These are phyloP conservation scores for Phytophthora megakarya DNA, from an alignment of 352 stramenopile species.

Conservation along the genomic window DNA sequence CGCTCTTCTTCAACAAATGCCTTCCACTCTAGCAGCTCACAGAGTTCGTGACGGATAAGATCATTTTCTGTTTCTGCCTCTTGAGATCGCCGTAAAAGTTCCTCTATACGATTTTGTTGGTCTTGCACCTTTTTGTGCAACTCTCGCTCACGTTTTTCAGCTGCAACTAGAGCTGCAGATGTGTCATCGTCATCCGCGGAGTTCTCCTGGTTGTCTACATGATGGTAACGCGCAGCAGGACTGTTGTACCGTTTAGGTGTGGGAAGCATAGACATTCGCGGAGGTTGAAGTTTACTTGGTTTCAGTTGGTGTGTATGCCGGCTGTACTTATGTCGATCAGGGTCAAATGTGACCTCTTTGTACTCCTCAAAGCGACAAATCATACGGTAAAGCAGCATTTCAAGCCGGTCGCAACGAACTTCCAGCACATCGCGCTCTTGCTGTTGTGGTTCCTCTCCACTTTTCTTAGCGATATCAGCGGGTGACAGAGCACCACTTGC, in stretches of 20 bases:
- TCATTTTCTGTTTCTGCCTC: slow-evolving; percentile 75
- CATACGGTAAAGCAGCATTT: slow-evolving; percentile 88
- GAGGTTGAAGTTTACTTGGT: slow-evolving; percentile 45
- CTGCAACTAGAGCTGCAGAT: slow-evolving; percentile 22
- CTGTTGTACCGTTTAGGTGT: slow-evolving; percentile 51
- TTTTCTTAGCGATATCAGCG: slow-evolving; percentile 42
- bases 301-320: slow-evolving; percentile 25
- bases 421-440: slow-evolving; percentile 48
- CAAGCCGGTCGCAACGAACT: slow-evolving; percentile 67
- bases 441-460: slow-evolving; percentile 33
- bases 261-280: slow-evolving; percentile 47
- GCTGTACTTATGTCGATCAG: slow-evolving; percentile 38
- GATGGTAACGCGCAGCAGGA: slow-evolving; percentile 38
- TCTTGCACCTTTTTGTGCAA: slow-evolving; percentile 59
- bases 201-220: slow-evolving; percentile 50
- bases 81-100: slow-evolving; percentile 33
- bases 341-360: slow-evolving; percentile 68
- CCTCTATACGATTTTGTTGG: slow-evolving; percentile 32
- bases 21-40: slow-evolving; percentile 79
- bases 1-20: slow-evolving; percentile 58
- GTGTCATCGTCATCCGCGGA: slow-evolving; percentile 34
- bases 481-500: slow-evolving; percentile 59
- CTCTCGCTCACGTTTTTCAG: slow-evolving; percentile 41
- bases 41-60: slow-evolving; percentile 69
- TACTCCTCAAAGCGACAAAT: slow-evolving; percentile 87